Conservation (phyloP, 2,329 filamentous ascomycete species). For the Myriosclerotinia scirpicola region DNA sequence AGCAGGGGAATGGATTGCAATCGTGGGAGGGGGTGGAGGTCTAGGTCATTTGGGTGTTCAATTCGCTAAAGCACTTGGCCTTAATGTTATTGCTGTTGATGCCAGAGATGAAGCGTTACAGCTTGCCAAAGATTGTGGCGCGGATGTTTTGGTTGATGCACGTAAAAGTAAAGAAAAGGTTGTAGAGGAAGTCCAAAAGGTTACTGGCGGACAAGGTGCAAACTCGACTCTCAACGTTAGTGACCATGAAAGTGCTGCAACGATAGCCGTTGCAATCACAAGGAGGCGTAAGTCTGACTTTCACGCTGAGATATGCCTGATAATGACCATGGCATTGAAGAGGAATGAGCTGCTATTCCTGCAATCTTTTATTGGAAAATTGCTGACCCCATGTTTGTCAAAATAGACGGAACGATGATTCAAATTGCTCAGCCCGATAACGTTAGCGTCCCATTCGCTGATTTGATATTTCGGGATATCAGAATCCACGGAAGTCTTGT, state of each 20-base stretch:
- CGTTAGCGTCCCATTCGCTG: conserved; percentile 44
- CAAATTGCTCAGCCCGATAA: conserved; percentile 56
- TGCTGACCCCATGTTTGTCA: conserved; percentile 5
- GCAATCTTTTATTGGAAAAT: neutral
- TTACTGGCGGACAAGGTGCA: conserved; percentile 51
- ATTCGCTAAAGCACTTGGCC: conserved; percentile 51
- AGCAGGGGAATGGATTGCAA: conserved; percentile 44
- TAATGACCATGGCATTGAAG: conserved; percentile 1
- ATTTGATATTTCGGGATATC: conserved; percentile 56
- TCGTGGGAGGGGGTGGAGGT: conserved; percentile 52
- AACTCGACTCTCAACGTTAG: conserved; percentile 54
- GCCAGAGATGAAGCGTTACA: conserved; percentile 54
- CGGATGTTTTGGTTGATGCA: conserved; percentile 54
- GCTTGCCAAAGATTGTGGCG: conserved; percentile 49
- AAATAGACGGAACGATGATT: conserved; percentile 49
- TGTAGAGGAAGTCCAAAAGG: conserved; percentile 48
- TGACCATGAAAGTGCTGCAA: conserved; percentile 53
- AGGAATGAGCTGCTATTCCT: neutral
- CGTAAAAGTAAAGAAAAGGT: conserved; percentile 49
- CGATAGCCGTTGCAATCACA: conserved; percentile 54
- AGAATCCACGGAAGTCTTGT: conserved; percentile 49
- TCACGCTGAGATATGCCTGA: neutral
- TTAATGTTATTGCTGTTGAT: conserved; percentile 49
- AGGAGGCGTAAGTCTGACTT: conserved; percentile 49
- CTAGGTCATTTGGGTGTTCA: conserved; percentile 53